Percentiles rank a stretch among this genome's conserved stretches.
phyloP scores from a whole-genome alignment of 345 rosid genomes.

The Brassica cretica region DNA sequence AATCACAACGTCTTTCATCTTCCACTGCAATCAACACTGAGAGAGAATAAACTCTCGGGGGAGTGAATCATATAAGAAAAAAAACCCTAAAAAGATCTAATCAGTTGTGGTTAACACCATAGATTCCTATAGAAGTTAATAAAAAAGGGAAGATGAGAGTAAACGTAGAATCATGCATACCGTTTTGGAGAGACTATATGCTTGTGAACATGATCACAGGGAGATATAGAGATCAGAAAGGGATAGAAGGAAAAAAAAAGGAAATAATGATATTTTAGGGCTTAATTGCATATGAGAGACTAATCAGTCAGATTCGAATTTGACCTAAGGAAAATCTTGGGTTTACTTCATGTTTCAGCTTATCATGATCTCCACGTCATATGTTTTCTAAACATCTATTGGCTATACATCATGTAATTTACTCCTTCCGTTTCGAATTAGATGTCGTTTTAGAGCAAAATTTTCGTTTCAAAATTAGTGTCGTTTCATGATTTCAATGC shows the following conservation, averaged over 20 bases:
- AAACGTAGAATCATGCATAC: constrained; percentile 23
- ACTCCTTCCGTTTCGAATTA: too few species aligned
- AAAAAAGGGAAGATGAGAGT: background rate
- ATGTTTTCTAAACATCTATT: background rate
- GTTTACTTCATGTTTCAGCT: background rate
- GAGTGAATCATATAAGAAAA: background rate
- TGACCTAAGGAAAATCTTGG: background rate
- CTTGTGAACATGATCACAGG: background rate
- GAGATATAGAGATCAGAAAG: background rate
- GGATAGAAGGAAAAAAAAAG: background rate
- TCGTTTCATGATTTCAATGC: too few species aligned
- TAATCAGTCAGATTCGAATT: background rate
- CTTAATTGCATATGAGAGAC: constrained; percentile 9
- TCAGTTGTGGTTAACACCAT: background rate
- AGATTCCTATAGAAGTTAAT: background rate
- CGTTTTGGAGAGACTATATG: constrained; percentile 11
- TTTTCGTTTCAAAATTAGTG: too few species aligned
- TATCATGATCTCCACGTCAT: background rate
- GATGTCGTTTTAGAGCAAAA: too few species aligned
- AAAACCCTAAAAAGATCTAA: constrained; percentile 1
- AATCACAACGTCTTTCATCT: background rate
- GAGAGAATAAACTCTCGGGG: background rate
- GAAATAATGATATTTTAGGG: constrained; percentile 16
- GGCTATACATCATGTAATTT: background rate
- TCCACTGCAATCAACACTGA: background rate